These are phyloP conservation scores for Nicotiana tomentosiformis DNA, from an alignment of 257 asterid genomes.

Conservation along the genomic window DNA sequence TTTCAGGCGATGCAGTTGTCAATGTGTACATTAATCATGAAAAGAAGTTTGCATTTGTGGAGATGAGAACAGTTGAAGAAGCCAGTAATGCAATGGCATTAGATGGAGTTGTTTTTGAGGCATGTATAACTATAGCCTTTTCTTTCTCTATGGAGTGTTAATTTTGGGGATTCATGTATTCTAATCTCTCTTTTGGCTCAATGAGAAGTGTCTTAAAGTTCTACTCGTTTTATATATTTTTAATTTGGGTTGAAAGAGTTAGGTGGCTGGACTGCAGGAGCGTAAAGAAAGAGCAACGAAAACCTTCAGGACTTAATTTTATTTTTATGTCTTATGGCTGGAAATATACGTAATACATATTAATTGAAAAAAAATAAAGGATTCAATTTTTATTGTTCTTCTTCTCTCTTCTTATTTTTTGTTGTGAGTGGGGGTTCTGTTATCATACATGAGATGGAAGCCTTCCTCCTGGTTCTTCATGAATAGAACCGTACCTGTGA, in stretches of 20 bases:
- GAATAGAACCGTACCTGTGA: background rate
- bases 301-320: background rate
- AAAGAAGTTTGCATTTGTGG: constrained; percentile 80
- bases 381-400: background rate
- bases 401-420: background rate
- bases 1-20: constrained; percentile 96
- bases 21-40: constrained; percentile 80
- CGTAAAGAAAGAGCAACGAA: background rate
- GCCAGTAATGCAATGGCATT: constrained; percentile 80
- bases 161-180: background rate
- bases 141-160: background rate
- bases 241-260: background rate
- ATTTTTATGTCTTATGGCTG: background rate
- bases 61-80: constrained; percentile 76
- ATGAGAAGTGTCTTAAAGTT: background rate
- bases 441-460: background rate
- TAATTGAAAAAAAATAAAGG: background rate
- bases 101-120: constrained; percentile 75
- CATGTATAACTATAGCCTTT: constrained; percentile 7
- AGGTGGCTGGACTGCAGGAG: background rate
- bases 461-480: background rate
- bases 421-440: background rate
- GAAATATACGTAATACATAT: background rate
- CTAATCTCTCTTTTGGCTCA: background rate
- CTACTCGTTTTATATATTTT: background rate